Conservation (phyloP, 1,139 yeast genomes). For the Geotrichum klebahnii region DNA sequence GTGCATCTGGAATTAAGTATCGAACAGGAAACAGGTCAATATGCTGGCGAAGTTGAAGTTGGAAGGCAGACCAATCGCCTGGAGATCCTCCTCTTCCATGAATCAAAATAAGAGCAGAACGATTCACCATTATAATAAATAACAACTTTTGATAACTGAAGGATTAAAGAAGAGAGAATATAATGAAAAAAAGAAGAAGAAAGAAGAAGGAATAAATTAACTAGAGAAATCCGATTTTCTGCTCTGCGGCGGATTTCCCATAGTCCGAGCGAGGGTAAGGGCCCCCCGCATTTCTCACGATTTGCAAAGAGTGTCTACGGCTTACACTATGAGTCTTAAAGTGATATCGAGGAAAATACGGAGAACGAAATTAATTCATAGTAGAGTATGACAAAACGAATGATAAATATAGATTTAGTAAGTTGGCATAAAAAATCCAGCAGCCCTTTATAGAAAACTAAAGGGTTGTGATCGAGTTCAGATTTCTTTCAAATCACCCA, state of each 20-base stretch:
- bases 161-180: neutral
- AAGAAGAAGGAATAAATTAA: neutral
- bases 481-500: too few relatives aligned
- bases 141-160: too few relatives aligned
- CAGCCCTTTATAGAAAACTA: too few relatives aligned
- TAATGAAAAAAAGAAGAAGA: neutral
- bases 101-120: conserved; percentile 16
- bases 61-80: conserved; percentile 14
- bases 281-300: conserved; percentile 2
- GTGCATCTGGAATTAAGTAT: conserved; percentile 18
- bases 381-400: too few relatives aligned
- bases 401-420: too few relatives aligned
- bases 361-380: too few relatives aligned
- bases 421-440: too few relatives aligned
- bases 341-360: too few relatives aligned
- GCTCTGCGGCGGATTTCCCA: neutral
- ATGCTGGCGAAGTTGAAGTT: conserved; percentile 13
- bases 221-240: neutral
- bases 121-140: conserved; percentile 3
- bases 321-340: too few relatives aligned
- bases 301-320: too few relatives aligned
- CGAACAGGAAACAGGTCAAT: conserved; percentile 14
- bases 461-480: too few relatives aligned
- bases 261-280: conserved; percentile 8
- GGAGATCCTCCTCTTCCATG: conserved; percentile 15